Evolutionary conservation across 2,329 filamentous ascomycete species (phyloP), one percentile per base, ranked within the genome.

Genomic region (Graphium sp.): DNA sequence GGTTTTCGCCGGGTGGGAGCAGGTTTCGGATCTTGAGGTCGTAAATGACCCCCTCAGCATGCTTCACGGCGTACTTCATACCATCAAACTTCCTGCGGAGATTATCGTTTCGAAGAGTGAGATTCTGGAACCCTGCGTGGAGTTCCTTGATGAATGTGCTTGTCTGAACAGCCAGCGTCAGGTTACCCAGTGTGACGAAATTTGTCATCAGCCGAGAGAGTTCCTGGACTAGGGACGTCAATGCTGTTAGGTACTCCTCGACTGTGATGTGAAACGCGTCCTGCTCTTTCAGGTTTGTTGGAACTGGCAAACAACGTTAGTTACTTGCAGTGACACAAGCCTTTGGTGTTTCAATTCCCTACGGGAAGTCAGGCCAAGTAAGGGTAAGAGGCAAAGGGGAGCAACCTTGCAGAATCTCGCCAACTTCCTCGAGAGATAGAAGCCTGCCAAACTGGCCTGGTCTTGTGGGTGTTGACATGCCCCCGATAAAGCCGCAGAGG

Each of bases 31-130:
- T 56, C 15, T 81, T 87, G 32, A 98, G 58, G 49, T 98, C 89
- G 46, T 98, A 98, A 28, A 95, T 87, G 9, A 98, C 84, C 47
- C 95, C 89, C 60, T 98, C 89, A 9, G 94, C 83, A 50, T 92
- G 87, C 64, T 95, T 98, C 44, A 98, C 83, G 43, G 79, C 77
- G 48, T 98, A 98, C 62, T 98, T 98, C 53, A 98, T 79, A 5
- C 77, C 79, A 55, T 98, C 89, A 32, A 82, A 83, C 36, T 83
- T 68, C 56, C 84, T 82, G 34, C 89, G 69, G 44, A 98, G 55
- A 14, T 74, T 74, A 49, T 98, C 89, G 44, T 98, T 98, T 65
- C 95, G 95, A 41, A 98, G 62, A 49, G 98, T 98, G 39, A 98
- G 68, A 39, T 95, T 71, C 64, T 95, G 89, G 56, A 98, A 98